phyloP scores from a whole-genome alignment of 192 early-diverging fungal species.

The Linnemannia exigua region DNA sequence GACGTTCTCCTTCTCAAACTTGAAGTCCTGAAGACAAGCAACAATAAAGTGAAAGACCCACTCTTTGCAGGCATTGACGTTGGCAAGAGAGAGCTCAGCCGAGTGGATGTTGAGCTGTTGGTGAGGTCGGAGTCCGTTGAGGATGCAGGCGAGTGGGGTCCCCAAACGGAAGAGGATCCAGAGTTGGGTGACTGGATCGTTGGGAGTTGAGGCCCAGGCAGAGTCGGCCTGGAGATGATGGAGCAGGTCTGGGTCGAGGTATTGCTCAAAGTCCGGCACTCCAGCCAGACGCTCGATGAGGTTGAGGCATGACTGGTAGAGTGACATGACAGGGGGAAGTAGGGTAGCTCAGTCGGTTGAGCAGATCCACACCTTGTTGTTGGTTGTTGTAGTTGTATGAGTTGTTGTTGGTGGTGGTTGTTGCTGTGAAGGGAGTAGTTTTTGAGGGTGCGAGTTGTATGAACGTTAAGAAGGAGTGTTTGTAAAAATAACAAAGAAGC shows the following conservation, averaged over 20 bases:
- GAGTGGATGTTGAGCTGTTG: constrained; percentile 68
- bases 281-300: constrained; percentile 78
- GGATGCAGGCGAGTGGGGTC: constrained; percentile 75
- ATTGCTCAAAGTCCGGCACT: constrained; percentile 79
- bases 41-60: constrained; percentile 90
- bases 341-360: constrained; percentile 11
- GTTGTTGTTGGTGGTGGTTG: constrained; percentile 3
- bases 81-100: constrained; percentile 56
- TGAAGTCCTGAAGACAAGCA: constrained; percentile 82
- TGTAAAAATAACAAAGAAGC: constrained; percentile 15
- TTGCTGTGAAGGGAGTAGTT: not conserved
- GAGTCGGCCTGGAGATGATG: constrained; percentile 53
- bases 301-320: constrained; percentile 81
- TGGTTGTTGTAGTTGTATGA: not conserved
- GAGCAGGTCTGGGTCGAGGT: constrained; percentile 64
- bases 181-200: constrained; percentile 78
- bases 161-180: constrained; percentile 82
- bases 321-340: constrained; percentile 57
- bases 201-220: constrained; percentile 26
- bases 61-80: constrained; percentile 81
- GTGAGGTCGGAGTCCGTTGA: constrained; percentile 76
- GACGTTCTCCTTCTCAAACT: constrained; percentile 79
- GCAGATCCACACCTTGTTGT: constrained; percentile 9
- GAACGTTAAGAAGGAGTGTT: not conserved
- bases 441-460: constrained; percentile 13